A percentile compares a stretch with the other conserved stretches of the same genome.
Evolutionary conservation across 768 basidiomycete species (phyloP).

Genomic region (Pulveroboletus sp.): DNA sequence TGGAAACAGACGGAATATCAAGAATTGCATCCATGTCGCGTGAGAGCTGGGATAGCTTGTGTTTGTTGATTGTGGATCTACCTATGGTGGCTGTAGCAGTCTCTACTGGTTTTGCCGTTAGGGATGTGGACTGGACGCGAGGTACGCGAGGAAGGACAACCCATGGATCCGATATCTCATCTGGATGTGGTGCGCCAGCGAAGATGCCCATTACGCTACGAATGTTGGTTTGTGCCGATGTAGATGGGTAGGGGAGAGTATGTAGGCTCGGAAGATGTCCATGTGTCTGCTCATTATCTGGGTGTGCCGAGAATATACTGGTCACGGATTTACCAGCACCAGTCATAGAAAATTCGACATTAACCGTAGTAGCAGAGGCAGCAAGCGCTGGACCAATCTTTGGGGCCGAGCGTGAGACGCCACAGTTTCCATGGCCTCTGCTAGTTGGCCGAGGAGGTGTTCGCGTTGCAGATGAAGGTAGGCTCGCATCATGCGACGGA

Average conservation of each 20-base stretch:
- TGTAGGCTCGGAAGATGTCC: slow-evolving; percentile 9
- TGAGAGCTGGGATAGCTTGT: slow-evolving; percentile 39
- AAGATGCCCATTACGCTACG: slow-evolving; percentile 79
- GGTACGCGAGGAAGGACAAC: slow-evolving; percentile 52
- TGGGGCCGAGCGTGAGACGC: slow-evolving; percentile 52
- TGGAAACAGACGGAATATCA: slow-evolving; percentile 40
- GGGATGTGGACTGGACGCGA: slow-evolving; percentile 25
- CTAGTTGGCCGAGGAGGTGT: slow-evolving; percentile 26
- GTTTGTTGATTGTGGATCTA: slow-evolving; percentile 16
- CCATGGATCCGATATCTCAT: slow-evolving; percentile 60
- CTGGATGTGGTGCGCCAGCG: slow-evolving; percentile 69
- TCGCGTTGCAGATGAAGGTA: slow-evolving; percentile 12
- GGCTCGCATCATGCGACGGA: slow-evolving; percentile 22
- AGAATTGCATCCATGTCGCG: slow-evolving; percentile 76
- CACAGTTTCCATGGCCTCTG: slow-evolving; percentile 21
- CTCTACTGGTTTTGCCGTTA: slow-evolving; percentile 17
- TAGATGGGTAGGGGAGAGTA: slow-evolving; percentile 10
- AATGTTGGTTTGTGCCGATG: slow-evolving; percentile 16
- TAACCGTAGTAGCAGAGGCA: slow-evolving; percentile 88
- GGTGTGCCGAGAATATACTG: slow-evolving; percentile 34
- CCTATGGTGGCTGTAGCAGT: slow-evolving; percentile 11
- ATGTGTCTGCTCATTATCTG: slow-evolving; percentile 14
- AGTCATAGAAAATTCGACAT: slow-evolving; percentile 87
- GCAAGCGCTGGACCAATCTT: slow-evolving; percentile 83
- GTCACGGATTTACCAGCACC: slow-evolving; percentile 56